These are phyloP conservation scores for Ramaria sp. DNA, from an alignment of 768 basidiomycete species.

Conservation along the genomic window DNA sequence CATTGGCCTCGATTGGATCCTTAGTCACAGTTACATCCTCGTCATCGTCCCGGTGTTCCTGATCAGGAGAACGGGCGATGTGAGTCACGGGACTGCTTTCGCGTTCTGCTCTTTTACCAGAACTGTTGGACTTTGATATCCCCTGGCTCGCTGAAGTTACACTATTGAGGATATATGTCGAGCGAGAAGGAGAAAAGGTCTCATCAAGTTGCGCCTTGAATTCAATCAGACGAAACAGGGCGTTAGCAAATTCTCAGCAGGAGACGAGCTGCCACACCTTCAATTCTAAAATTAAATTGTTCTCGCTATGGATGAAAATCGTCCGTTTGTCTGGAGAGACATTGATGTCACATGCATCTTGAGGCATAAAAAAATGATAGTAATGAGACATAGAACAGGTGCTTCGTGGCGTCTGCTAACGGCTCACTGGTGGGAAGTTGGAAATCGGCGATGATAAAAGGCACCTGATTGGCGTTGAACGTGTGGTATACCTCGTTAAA, in stretches of 20 bases:
- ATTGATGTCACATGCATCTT: conserved; percentile 84
- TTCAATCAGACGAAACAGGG: background rate
- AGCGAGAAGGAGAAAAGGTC: conserved; percentile 57
- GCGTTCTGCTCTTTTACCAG: background rate
- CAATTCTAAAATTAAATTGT: conserved; percentile 62
- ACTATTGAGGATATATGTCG: conserved; percentile 53
- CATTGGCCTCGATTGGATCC: background rate
- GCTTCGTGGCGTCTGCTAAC: background rate
- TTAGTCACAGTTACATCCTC: background rate
- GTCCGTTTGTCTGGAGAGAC: conserved; percentile 97
- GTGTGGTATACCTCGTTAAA: conserved; percentile 89
- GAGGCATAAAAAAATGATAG: background rate
- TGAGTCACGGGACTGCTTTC: background rate
- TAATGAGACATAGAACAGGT: background rate
- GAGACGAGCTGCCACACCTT: conserved; percentile 38
- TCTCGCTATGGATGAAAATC: conserved; percentile 82
- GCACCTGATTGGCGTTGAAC: conserved; percentile 66
- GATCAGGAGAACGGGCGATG: background rate
- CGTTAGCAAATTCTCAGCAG: background rate
- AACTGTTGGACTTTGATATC: background rate
- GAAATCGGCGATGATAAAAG: conserved; percentile 79
- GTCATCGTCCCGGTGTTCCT: background rate
- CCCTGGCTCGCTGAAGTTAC: conserved; percentile 13
- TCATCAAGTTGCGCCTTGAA: conserved; percentile 54
- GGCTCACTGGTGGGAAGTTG: conserved; percentile 64